Evolutionary conservation across 805 yeast species (phyloP).

Genomic region (Ogataea minuta): DNA sequence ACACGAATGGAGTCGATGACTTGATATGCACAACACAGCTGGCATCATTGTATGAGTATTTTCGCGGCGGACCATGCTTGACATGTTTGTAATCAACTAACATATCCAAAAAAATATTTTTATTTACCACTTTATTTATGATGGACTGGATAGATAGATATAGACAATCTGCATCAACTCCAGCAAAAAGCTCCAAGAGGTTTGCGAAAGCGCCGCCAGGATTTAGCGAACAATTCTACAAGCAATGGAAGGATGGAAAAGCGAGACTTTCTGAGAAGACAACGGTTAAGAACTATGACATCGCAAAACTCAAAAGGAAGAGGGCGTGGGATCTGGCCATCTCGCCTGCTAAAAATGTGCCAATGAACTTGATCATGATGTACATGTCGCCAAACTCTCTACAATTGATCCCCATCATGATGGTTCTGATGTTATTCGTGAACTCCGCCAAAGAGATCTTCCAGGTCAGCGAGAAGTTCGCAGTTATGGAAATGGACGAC

Average conservation of each 20-base stretch:
- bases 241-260: slow-evolving; percentile 16
- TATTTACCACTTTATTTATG: background rate
- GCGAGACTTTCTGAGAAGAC: slow-evolving; percentile 2
- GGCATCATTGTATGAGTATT: slow-evolving; percentile 41
- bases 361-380: slow-evolving; percentile 87
- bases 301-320: slow-evolving; percentile 45
- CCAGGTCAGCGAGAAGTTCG: slow-evolving; percentile 54
- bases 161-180: background rate
- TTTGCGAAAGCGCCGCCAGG: slow-evolving; percentile 21
- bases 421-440: slow-evolving; percentile 80
- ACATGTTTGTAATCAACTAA: slow-evolving; percentile 38
- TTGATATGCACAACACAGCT: slow-evolving; percentile 57
- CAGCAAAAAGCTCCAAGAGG: slow-evolving; percentile 2
- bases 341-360: slow-evolving; percentile 78
- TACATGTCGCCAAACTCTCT: slow-evolving; percentile 90
- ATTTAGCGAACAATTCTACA: slow-evolving; percentile 18
- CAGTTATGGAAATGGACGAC: slow-evolving; percentile 22
- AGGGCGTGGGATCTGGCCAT: slow-evolving; percentile 87
- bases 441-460: slow-evolving; percentile 74
- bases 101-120: slow-evolving; percentile 4
- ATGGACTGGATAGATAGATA: slow-evolving; percentile 14
- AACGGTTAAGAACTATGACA: slow-evolving; percentile 16
- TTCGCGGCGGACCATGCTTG: slow-evolving; percentile 54
- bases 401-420: slow-evolving; percentile 87
- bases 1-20: slow-evolving; percentile 64